Conservation (phyloP, 805 yeast species). For the Lipomyces starkeyi region DNA sequence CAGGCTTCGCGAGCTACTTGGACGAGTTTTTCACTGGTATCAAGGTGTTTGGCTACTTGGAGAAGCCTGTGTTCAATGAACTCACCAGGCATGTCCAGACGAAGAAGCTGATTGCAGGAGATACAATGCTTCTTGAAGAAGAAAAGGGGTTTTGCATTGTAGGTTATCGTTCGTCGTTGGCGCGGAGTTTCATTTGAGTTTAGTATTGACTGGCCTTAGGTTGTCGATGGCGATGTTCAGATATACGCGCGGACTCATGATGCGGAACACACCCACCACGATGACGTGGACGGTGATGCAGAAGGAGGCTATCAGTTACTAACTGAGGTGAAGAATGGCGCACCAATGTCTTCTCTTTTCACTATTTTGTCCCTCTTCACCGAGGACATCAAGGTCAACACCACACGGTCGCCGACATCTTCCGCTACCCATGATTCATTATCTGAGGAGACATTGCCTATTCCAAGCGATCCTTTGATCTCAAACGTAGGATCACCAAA, state of each 20-base stretch:
- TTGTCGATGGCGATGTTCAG: conserved; percentile 88
- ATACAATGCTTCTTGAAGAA: conserved; percentile 73
- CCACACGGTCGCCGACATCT: conserved; percentile 9
- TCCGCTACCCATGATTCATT: conserved; percentile 8
- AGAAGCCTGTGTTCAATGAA: conserved; percentile 88
- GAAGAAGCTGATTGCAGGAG: conserved; percentile 77
- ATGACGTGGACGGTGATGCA: conserved; percentile 14
- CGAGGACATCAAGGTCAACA: conserved; percentile 47
- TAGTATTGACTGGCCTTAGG: conserved; percentile 14
- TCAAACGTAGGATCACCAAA: not conserved
- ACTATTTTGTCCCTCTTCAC: conserved; percentile 80
- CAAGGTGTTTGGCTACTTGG: conserved; percentile 91
- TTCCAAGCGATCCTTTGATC: conserved; percentile 13
- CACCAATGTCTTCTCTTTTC: conserved; percentile 83
- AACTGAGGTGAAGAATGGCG: conserved; percentile 43
- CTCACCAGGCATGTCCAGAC: conserved; percentile 91
- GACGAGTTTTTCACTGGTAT: conserved; percentile 92
- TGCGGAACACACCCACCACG: conserved; percentile 4
- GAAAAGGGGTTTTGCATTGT: conserved; percentile 84
- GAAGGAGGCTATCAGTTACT: conserved; percentile 35
- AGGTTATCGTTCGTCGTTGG: conserved; percentile 1
- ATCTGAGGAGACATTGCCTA: conserved; percentile 21
- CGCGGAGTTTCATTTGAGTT: not conserved
- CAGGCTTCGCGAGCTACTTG: conserved; percentile 66
- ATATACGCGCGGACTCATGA: conserved; percentile 64